Percentiles rank a stretch among this genome's conserved stretches.
Evolutionary conservation across 2,329 filamentous ascomycete genomes (phyloP).

Genomic region (Tothia fuscella): DNA sequence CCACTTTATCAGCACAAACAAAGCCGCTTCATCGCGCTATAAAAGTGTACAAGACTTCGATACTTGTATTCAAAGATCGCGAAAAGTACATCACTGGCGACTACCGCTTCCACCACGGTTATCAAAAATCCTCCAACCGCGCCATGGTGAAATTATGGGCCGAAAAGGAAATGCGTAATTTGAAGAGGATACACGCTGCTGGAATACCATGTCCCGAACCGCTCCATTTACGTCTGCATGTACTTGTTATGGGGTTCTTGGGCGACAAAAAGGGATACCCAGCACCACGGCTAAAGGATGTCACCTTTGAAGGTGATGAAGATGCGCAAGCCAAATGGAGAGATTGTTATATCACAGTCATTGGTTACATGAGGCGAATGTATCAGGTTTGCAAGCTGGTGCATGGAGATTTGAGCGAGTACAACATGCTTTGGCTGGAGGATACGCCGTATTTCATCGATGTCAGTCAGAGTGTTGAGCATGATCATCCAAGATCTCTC

Average conservation of each 20-base stretch:
- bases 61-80: slow-evolving; percentile 94
- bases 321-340: slow-evolving; percentile 59
- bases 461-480: slow-evolving; percentile 93
- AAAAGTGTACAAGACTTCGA: slow-evolving; percentile 98
- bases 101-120: slow-evolving; percentile 79
- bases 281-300: slow-evolving; percentile 79
- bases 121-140: slow-evolving; percentile 87
- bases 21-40: slow-evolving; percentile 64
- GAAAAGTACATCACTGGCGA: slow-evolving; percentile 94
- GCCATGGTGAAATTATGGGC: slow-evolving; percentile 99
- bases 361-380: slow-evolving; percentile 82
- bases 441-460: slow-evolving; percentile 84
- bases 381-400: slow-evolving; percentile 88
- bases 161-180: slow-evolving; percentile 87
- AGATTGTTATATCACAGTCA: slow-evolving; percentile 65
- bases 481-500: slow-evolving; percentile 81
- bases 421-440: slow-evolving; percentile 88
- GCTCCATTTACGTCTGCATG: slow-evolving; percentile 79
- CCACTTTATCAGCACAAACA: slow-evolving; percentile 22
- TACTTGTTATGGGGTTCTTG: slow-evolving; percentile 88
- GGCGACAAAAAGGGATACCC: slow-evolving; percentile 79
- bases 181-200: slow-evolving; percentile 70
- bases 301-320: slow-evolving; percentile 53
- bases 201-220: slow-evolving; percentile 88
- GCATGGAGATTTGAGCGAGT: slow-evolving; percentile 94